Base-by-base conservation (phyloP, 768 basidiomycete genomes). In the Cubamyces sp. region DNA sequence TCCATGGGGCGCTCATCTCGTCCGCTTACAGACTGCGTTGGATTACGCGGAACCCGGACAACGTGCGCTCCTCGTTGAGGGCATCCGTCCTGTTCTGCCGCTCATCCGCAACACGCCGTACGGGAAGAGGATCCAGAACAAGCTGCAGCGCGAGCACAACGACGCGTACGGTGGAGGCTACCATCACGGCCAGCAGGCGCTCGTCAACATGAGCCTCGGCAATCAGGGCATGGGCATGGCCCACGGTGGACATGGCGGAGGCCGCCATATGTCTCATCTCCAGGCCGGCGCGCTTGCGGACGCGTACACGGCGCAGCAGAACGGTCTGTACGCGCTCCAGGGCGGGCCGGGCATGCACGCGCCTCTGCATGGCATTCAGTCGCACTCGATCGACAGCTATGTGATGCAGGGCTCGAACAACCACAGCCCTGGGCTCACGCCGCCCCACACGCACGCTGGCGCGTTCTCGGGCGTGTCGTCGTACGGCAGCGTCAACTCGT, bases 41-140 rank as follows among this genome's bases (percentile, higher is more conserved):
- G 97, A 99, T 75, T 99, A 98, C 66, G 95, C 97, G 39, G 97
- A 98, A 69, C 90, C 95, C n/a, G 81, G 75, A 21, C 97, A 99
- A 75, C 90, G 97, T 61, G 86, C 89, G 5, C 82, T 95, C 64
- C 87, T 99, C 25, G 94, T 99, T 19, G 96, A 98, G 71, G 94
- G 93, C 68, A 99, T 99, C 74, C 91, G 97, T 52, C 97, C 97
- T n/a, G 94, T 98, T 63, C 83, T 99, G 25, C 97, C 97, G 2
- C 83, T 98, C 69, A 99, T 99, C 72, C 91, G 97, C 71, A 99
- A 99, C 78, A 99, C 97, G 11, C 97, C 97, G 7, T 99, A 99
- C 69, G 97, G 97, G 68, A 99, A 99, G 81, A 89, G 97, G 46
- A 99, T 99, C 71, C 96, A 98, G 76, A 96, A 95, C 81, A 98